A percentile compares a stretch with the other conserved stretches of the same genome.
phyloP scores from a whole-genome alignment of 2,329 filamentous ascomycete species.

The Ilyonectria sp. region DNA sequence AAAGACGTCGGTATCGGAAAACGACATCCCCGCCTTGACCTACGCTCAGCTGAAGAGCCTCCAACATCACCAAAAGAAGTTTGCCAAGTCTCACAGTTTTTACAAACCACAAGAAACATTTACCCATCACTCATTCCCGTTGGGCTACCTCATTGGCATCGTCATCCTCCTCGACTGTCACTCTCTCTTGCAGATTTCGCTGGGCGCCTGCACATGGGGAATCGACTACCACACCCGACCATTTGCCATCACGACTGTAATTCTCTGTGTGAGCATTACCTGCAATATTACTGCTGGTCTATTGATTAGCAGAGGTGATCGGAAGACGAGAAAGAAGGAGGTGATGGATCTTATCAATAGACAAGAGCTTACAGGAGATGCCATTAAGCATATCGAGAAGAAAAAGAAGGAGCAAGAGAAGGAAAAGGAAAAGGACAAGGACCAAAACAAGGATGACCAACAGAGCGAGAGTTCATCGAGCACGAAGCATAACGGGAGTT shows the following conservation, averaged over 20 bases:
- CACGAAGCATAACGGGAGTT: neutral
- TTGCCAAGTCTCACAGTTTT: conserved; percentile 87
- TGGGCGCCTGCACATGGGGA: conserved; percentile 84
- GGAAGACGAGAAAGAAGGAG: conserved; percentile 86
- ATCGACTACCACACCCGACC: conserved; percentile 80
- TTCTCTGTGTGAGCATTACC: conserved; percentile 83
- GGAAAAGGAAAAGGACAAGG: conserved; percentile 34
- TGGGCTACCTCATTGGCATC: conserved; percentile 81
- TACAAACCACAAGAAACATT: conserved; percentile 91
- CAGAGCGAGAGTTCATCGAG: conserved; percentile 16
- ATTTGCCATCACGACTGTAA: conserved; percentile 82
- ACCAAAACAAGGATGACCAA: conserved; percentile 21
- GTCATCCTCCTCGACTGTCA: conserved; percentile 86
- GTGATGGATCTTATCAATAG: conserved; percentile 83
- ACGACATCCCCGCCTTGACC: conserved; percentile 74
- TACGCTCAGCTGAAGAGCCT: conserved; percentile 77
- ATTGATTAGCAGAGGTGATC: conserved; percentile 82
- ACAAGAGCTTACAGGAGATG: conserved; percentile 79
- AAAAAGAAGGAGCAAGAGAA: conserved; percentile 53
- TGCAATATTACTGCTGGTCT: conserved; percentile 85
- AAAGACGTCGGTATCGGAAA: conserved; percentile 55
- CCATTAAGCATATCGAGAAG: conserved; percentile 65
- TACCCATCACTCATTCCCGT: conserved; percentile 85
- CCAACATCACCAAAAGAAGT: conserved; percentile 83
- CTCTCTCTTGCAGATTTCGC: conserved; percentile 83